A percentile compares a stretch with the other conserved stretches of the same genome.
Conservation (phyloP, 257 asterid species). For the Linaria vulgaris region DNA sequence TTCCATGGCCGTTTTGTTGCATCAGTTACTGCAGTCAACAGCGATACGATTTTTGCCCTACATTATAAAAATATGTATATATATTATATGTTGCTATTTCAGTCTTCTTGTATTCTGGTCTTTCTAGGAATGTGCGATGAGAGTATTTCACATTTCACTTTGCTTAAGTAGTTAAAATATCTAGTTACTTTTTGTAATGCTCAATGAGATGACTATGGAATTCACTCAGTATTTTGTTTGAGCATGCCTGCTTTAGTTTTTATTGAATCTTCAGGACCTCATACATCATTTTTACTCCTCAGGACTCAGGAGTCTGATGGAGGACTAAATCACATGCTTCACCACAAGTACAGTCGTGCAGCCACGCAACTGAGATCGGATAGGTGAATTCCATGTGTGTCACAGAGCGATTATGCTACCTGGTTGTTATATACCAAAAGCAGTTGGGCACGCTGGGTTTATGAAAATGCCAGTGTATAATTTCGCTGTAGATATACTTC, state of each 20-base stretch:
- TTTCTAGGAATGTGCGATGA: no score
- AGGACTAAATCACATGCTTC: neutral
- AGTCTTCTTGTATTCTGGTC: no score
- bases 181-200: neutral
- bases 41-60: slow-evolving; percentile 58
- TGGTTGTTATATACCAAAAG: neutral
- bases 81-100: no score
- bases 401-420: neutral
- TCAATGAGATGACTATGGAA: neutral
- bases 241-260: no score
- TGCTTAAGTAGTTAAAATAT: no score
- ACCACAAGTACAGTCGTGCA: neutral
- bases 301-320: slow-evolving; percentile 8
- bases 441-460: no score
- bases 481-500: no score
- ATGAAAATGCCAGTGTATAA: no score
- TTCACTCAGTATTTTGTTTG: neutral
- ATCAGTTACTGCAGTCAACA: slow-evolving; percentile 34
- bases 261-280: neutral
- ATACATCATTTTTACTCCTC: slow-evolving; percentile 9
- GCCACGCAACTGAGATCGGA: neutral
- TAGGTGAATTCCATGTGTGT: neutral
- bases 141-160: no score
- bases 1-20: slow-evolving; percentile 58
- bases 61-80: no score